Evolutionary conservation across 2,329 filamentous ascomycete genomes (phyloP).

Genomic region (Pestalotiopsis sp.): DNA sequence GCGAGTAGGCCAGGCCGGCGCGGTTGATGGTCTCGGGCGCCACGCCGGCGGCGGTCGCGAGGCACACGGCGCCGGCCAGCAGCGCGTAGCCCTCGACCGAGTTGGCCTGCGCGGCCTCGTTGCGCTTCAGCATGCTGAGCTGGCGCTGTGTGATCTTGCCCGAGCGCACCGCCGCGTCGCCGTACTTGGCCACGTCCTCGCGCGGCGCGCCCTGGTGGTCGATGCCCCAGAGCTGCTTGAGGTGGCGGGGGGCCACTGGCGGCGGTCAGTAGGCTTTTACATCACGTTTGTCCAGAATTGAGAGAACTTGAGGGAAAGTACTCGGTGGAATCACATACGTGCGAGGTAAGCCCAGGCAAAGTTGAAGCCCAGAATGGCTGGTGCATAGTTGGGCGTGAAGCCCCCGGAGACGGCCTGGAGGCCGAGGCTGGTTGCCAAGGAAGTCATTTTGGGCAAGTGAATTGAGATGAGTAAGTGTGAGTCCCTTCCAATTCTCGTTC

Average conservation of each 20-base stretch:
- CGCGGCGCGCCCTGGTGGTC: constrained; percentile 51
- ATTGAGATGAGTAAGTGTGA: not conserved
- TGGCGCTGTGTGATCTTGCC: constrained; percentile 45
- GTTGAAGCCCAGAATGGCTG: not conserved
- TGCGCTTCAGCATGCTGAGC: constrained; percentile 44
- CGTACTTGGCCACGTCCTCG: constrained; percentile 47
- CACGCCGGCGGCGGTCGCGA: constrained; percentile 42
- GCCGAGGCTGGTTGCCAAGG: not conserved
- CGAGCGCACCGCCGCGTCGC: constrained; percentile 41
- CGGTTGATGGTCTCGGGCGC: constrained; percentile 36
- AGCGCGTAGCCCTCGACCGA: constrained; percentile 44
- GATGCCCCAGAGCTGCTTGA: constrained; percentile 43
- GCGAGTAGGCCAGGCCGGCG: constrained; percentile 40
- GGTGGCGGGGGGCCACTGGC: constrained; percentile 39
- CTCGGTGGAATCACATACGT: not conserved
- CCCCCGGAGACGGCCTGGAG: not conserved
- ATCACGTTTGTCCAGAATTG: not conserved
- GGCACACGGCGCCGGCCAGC: constrained; percentile 38
- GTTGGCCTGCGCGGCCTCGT: constrained; percentile 49
- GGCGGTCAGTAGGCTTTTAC: not conserved
- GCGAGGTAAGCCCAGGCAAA: not conserved
- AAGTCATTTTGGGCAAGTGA: not conserved
- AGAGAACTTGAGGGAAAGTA: not conserved
- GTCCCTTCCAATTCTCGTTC: no score
- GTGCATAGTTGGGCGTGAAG: not conserved